phyloP scores from a whole-genome alignment of 202 grass and related monocot genomes.

The Brachypodium distachyon region DNA sequence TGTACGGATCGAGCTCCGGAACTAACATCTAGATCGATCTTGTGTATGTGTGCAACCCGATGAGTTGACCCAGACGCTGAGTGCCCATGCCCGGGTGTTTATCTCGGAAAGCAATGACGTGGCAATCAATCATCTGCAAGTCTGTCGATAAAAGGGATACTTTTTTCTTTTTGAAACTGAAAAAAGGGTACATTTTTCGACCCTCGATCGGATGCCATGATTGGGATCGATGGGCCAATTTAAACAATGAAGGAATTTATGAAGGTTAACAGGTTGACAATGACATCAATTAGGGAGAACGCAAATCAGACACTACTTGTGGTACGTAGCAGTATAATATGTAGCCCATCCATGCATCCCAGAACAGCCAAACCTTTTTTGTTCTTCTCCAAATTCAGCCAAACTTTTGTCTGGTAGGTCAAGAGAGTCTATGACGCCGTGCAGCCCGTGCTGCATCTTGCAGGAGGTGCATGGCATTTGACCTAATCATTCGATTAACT shows the following conservation, averaged over 20 bases:
- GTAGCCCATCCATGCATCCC: not conserved
- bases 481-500: not conserved
- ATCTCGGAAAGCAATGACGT: not conserved
- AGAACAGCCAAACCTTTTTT: not conserved
- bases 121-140: not conserved
- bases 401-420: not conserved
- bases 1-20: not conserved
- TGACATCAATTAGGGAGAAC: not conserved
- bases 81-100: not conserved
- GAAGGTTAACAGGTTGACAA: not conserved
- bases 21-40: not conserved
- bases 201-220: no score
- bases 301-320: not conserved
- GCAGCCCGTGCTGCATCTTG: not conserved
- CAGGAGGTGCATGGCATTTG: not conserved
- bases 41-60: not conserved
- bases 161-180: no score
- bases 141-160: no score
- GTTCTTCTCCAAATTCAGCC: not conserved
- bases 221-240: no score
- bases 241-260: no score
- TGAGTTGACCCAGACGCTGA: conserved; percentile 7
- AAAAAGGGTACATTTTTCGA: no score
- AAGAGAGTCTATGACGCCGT: not conserved
- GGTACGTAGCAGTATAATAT: not conserved